A percentile compares a stretch with the other conserved stretches of the same genome.
Conservation (phyloP, 2,329 filamentous ascomycete genomes). For the Diaporthe sp. region DNA sequence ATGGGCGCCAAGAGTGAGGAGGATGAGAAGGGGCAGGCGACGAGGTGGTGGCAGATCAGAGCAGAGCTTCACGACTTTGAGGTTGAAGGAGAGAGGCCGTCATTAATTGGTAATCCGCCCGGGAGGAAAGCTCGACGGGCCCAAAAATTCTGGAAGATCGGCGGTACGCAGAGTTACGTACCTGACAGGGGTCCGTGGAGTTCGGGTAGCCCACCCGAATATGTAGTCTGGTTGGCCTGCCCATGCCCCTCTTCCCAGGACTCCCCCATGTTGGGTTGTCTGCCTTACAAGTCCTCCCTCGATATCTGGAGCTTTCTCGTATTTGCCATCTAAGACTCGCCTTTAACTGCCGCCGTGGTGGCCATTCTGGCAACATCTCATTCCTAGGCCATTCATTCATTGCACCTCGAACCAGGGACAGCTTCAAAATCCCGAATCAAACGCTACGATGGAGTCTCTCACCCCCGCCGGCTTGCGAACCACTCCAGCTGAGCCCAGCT, state of each 20-base stretch:
- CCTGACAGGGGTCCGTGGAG: conserved; percentile 4
- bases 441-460: not conserved
- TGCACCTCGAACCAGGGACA: not conserved
- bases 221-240: too few relatives aligned
- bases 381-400: too few relatives aligned
- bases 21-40: conserved; percentile 26
- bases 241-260: too few relatives aligned
- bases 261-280: too few relatives aligned
- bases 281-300: too few relatives aligned
- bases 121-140: conserved; percentile 8
- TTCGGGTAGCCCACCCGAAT: too few relatives aligned
- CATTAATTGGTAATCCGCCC: conserved; percentile 20
- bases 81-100: conserved; percentile 20
- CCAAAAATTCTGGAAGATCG: conserved; percentile 28
- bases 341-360: too few relatives aligned
- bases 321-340: too few relatives aligned
- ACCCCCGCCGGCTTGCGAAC: not conserved
- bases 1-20: conserved; percentile 29
- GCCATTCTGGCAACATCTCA: too few relatives aligned
- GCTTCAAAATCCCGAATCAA: not conserved
- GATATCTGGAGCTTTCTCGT: too few relatives aligned
- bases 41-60: not conserved
- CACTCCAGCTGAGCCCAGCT: not conserved
- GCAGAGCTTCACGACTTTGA: not conserved
- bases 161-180: not conserved